These are phyloP conservation scores for Aureobasidium subglaciale DNA, from an alignment of 2,329 filamentous ascomycete species.

Conservation along the genomic window DNA sequence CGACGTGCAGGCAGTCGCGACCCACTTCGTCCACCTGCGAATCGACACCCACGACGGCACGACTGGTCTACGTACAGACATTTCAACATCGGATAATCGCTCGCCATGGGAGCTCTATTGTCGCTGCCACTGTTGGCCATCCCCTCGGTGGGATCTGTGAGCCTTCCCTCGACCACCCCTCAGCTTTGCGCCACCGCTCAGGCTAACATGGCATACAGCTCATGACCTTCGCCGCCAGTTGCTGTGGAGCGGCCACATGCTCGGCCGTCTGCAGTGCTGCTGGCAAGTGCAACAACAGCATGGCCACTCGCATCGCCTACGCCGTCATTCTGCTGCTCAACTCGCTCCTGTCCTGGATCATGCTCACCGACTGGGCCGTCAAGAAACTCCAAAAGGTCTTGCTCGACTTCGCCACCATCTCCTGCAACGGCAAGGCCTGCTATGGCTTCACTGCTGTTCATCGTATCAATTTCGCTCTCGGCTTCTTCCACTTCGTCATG, in stretches of 20 bases:
- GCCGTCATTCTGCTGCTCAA: conserved; percentile 88
- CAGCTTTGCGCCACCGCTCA: conserved; percentile 31
- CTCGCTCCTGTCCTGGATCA: conserved; percentile 95
- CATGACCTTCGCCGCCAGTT: conserved; percentile 74
- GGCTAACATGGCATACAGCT: conserved; percentile 37
- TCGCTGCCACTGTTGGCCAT: conserved; percentile 84
- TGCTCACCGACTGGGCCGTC: conserved; percentile 98
- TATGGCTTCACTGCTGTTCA: conserved; percentile 96
- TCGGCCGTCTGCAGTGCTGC: conserved; percentile 93
- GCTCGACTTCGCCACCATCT: conserved; percentile 92
- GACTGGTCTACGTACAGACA: neutral
- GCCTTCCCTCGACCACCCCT: conserved; percentile 29
- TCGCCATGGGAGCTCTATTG: conserved; percentile 77
- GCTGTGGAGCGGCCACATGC: conserved; percentile 93
- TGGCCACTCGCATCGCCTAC: conserved; percentile 85
- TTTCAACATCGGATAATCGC: neutral
- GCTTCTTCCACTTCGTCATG: conserved; percentile 84
- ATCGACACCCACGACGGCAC: neutral
- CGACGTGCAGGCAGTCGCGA: neutral
- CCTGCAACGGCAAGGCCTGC: conserved; percentile 83
- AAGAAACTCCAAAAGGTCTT: conserved; percentile 89
- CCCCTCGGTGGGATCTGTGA: conserved; percentile 77
- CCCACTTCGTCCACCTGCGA: too few species aligned
- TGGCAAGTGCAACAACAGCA: conserved; percentile 94
- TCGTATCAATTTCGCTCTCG: conserved; percentile 94